Base-by-base conservation (phyloP, 441 rosid genomes). In the Metrosideros polymorpha region DNA sequence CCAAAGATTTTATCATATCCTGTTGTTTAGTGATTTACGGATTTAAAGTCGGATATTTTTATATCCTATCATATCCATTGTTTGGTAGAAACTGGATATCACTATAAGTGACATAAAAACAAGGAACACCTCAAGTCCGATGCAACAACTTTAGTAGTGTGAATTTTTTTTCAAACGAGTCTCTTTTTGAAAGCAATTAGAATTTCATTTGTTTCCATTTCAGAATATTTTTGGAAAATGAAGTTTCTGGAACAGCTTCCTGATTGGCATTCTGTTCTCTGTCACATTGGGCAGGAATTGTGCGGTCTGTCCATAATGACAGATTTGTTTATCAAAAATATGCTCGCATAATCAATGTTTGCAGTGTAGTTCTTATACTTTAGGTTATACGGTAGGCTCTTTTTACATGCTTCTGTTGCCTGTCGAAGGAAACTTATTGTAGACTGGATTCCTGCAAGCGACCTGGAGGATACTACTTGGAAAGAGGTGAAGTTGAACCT, bases 381-480 rank as follows among this genome's bases (percentile, higher is more conserved):
- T 71, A 47, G 79, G 45, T 39, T 12, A 35, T 71, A 71, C 12
- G 25, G 47, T 92, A 95, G 99, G 99, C 99, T 86, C 98, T 96
- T 88, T n/a, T 85, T 96, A 89, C 99, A 96, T 91, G 99, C 99
- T 87, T 95, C 93, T 90, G 99, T 95, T 92, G 91, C 91, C 84
- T 86, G 91, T 86, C 91, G 85, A 83, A 91, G 89, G 92, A 96
- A 95, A 90, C 98, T 94, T 85, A 84, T 92, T 53, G 87, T 96
- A 84, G 96, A 96, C 79, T 95, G 97, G 98, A 93, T 97, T 91
- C 94, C 98, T 85, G 98, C 98, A 53, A 86, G 93, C 87, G n/a
- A 96, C 90, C 95, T 97, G 19, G 98, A 97, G 91, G 94, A 94
- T 87, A 90, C 76, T 71, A 93, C 94, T 59, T 91, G 92, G 56